These are phyloP conservation scores for Globisporangium viniferum DNA, from an alignment of 352 stramenopile genomes.

Conservation along the genomic window DNA sequence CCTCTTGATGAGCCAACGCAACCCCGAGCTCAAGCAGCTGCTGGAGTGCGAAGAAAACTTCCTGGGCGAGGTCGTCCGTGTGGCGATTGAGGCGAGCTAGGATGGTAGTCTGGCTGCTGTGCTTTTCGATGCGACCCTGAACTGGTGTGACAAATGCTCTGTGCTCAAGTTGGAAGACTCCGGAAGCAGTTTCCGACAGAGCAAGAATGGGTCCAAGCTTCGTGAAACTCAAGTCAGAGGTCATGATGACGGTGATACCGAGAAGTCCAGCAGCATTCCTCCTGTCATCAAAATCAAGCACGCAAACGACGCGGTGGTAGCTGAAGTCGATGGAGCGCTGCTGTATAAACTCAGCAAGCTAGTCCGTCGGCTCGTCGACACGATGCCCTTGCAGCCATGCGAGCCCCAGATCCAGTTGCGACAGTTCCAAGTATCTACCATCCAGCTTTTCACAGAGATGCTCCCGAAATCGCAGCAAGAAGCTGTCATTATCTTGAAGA, in stretches of 20 bases:
- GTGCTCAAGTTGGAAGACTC: slow-evolving; percentile 10
- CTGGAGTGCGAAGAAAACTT: slow-evolving; percentile 5
- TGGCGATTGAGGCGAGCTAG: slow-evolving; percentile 6
- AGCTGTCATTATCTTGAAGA: slow-evolving; percentile 2
- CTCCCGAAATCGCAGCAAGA: slow-evolving; percentile 16
- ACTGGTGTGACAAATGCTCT: slow-evolving; percentile 12
- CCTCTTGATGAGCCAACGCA: neutral
- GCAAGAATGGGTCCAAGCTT: neutral
- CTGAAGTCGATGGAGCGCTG: slow-evolving; percentile 2
- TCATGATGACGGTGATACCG: neutral
- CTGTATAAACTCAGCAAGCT: slow-evolving; percentile 9
- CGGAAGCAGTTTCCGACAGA: slow-evolving; percentile 6
- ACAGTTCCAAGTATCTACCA: neutral
- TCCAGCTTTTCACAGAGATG: slow-evolving; percentile 2
- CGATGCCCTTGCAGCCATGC: neutral
- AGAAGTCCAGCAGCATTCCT: neutral
- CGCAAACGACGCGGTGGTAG: neutral
- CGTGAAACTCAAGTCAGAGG: neutral
- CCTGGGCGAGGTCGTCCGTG: slow-evolving; percentile 6
- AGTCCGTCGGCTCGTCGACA: neutral
- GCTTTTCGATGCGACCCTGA: slow-evolving; percentile 10
- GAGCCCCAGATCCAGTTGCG: neutral
- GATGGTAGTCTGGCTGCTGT: slow-evolving; percentile 7
- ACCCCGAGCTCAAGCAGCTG: neutral
- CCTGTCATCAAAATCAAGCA: slow-evolving; percentile 1